Conservation (phyloP, 352 stramenopile species). For the Peronospora belbahrii region DNA sequence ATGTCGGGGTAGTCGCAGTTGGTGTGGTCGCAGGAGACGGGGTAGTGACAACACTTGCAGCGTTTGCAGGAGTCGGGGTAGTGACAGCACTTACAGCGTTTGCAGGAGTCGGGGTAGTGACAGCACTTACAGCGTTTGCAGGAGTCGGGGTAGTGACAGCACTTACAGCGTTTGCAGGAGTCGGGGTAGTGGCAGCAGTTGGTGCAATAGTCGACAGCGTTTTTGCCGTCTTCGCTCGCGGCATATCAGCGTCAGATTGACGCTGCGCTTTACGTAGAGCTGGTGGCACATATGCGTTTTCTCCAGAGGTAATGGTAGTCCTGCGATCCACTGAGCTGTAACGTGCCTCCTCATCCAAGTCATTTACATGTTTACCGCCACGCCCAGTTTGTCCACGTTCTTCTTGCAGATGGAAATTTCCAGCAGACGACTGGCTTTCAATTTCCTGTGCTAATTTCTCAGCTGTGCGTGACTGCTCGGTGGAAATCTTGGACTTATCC, state of each 20-base stretch:
- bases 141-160: neutral
- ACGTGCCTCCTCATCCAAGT: conserved; percentile 91
- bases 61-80: neutral
- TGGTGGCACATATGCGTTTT: conserved; percentile 60
- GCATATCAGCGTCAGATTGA: conserved; percentile 31
- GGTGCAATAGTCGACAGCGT: neutral
- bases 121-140: too few relatives aligned
- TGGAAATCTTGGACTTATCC: conserved; percentile 90
- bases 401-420: conserved; percentile 94
- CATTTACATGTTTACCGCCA: conserved; percentile 28
- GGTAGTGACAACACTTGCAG: too few relatives aligned
- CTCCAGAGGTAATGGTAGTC: neutral
- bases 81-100: neutral
- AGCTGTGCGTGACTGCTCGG: conserved; percentile 76
- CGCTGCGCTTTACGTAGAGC: conserved; percentile 45
- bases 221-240: conserved; percentile 17
- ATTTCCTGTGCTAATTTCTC: conserved; percentile 94
- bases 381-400: conserved; percentile 69
- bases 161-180: too few relatives aligned
- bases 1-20: neutral
- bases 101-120: neutral
- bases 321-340: conserved; percentile 91
- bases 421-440: conserved; percentile 74
- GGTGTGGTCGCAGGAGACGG: too few relatives aligned
- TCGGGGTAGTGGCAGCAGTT: neutral